Base-by-base conservation (phyloP, 306 rosid genomes). In the Senna tora region DNA sequence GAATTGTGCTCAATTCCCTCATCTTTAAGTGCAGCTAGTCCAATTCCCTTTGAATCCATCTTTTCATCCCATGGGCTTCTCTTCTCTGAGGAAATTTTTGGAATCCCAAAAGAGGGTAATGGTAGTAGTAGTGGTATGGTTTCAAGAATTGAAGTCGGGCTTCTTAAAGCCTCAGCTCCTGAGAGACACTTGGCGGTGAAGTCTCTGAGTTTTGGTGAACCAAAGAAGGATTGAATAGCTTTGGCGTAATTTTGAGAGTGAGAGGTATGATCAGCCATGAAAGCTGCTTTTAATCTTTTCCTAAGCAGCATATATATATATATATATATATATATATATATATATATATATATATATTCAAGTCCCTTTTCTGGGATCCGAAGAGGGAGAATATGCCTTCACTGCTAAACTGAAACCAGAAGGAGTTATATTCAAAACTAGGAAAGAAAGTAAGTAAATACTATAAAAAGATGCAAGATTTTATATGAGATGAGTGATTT, bases 141-240 rank as follows among this genome's bases (percentile, higher is more conserved):
- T 77, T 91, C 96, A 62, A 94, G 87, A 41, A 81, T 81, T 74
- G 95, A 94, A 71, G 95, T 89, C 34, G 98, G 97, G 62, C 96
- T 89, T 20, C 78, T 80, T 8, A 83, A 8, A 38, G 79, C 62
- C 36, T 88, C 92, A 11, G 81, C 75, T 68, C 84, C 90, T 36
- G 79, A 81, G 73, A 76, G 79, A 65, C 81, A 82, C 78, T 80
- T 87, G 22, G 54, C 47, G 34, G 86, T 79, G 65, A 91, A 83
- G 49, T 87, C 90, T 86, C 77, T 83, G 52, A 89, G 87, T 39
- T 83, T 87, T 65, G 92, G 89, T 45, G 94, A 91, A 43, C 73
- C 86, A 75, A 91, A 89, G 42, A 89, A 67, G 69, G 96, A 82
- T 47, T 86, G 85, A 33, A 83, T 46, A 0, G 53, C 71, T 76